Percentiles rank a stretch among this genome's conserved stretches.
phyloP scores from a whole-genome alignment of 1,139 yeast genomes.

The Candida tropicalis region DNA sequence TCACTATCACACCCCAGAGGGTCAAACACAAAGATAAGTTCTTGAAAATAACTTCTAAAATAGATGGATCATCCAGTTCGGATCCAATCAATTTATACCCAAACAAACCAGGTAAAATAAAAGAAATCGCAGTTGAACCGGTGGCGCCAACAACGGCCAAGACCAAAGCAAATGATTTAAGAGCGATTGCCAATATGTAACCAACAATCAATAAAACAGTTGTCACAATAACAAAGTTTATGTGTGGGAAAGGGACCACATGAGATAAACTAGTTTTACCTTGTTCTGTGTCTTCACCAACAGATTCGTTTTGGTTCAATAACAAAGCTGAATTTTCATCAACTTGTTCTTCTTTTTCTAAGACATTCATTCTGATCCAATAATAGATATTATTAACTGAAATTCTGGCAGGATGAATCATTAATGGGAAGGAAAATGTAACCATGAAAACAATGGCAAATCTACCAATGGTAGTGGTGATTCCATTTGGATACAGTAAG shows the following conservation, averaged over 20 bases:
- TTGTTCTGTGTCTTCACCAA: constrained; percentile 14
- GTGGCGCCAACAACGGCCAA: constrained; percentile 63
- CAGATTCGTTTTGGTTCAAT: constrained; percentile 3
- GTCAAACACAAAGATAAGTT: constrained; percentile 34
- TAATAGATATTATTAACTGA: constrained; percentile 75
- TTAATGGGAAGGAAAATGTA: constrained; percentile 83
- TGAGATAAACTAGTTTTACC: constrained; percentile 19
- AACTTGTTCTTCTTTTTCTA: constrained; percentile 5
- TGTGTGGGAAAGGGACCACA: constrained; percentile 54
- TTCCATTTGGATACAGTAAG: constrained; percentile 57
- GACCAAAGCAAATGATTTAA: constrained; percentile 57
- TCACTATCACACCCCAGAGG: constrained; percentile 45
- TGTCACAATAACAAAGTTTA: constrained; percentile 52
- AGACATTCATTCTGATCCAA: constrained; percentile 36
- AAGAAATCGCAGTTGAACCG: constrained; percentile 61
- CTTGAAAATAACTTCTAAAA: constrained; percentile 28
- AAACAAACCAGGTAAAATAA: constrained; percentile 60
- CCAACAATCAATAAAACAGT: constrained; percentile 43
- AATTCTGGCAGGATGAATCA: constrained; percentile 90
- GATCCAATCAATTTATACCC: constrained; percentile 52
- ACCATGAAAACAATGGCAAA: constrained; percentile 72
- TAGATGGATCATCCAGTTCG: constrained; percentile 27
- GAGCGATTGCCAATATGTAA: constrained; percentile 45
- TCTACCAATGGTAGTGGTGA: constrained; percentile 66
- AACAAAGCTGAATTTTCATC: constrained; percentile 17